Evolutionary conservation across 2,329 filamentous ascomycete genomes (phyloP).

Genomic region (Penicillium sp.): DNA sequence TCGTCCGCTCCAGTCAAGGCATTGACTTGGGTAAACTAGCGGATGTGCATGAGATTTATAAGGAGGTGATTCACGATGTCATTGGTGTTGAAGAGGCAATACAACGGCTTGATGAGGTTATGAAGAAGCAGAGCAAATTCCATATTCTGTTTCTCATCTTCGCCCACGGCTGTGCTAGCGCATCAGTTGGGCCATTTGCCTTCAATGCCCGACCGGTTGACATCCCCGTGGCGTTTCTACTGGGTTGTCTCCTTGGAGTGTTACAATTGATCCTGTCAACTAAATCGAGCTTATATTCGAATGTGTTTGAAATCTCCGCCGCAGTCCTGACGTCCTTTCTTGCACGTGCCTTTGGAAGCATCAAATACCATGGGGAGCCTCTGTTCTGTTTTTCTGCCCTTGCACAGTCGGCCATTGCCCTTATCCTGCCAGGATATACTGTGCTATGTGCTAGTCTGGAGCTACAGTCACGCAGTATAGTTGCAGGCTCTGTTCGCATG

Average conservation of each 20-base stretch:
- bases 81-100: slow-evolving; percentile 48
- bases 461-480: slow-evolving; percentile 66
- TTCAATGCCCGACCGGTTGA: slow-evolving; percentile 76
- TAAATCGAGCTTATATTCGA: slow-evolving; percentile 64
- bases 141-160: slow-evolving; percentile 55
- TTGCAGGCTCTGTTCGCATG: slow-evolving; percentile 70
- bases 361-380: slow-evolving; percentile 40
- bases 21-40: slow-evolving; percentile 45
- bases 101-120: slow-evolving; percentile 52
- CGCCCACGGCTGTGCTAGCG: slow-evolving; percentile 73
- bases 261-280: slow-evolving; percentile 74
- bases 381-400: slow-evolving; percentile 71
- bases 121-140: slow-evolving; percentile 57
- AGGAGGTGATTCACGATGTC: slow-evolving; percentile 48
- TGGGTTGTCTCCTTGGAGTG: slow-evolving; percentile 71
- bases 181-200: slow-evolving; percentile 73
- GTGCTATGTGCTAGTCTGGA: slow-evolving; percentile 63
- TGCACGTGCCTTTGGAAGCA: slow-evolving; percentile 66
- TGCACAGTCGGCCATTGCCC: slow-evolving; percentile 69
- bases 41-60: slow-evolving; percentile 49
- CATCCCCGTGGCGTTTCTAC: slow-evolving; percentile 70
- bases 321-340: slow-evolving; percentile 67
- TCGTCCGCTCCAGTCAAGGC: slow-evolving; percentile 43
- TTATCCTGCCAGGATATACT: slow-evolving; percentile 70
- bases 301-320: slow-evolving; percentile 64